Evolutionary conservation across 2,329 filamentous ascomycete genomes (phyloP).

Genomic region (Hypoxylon sp.): DNA sequence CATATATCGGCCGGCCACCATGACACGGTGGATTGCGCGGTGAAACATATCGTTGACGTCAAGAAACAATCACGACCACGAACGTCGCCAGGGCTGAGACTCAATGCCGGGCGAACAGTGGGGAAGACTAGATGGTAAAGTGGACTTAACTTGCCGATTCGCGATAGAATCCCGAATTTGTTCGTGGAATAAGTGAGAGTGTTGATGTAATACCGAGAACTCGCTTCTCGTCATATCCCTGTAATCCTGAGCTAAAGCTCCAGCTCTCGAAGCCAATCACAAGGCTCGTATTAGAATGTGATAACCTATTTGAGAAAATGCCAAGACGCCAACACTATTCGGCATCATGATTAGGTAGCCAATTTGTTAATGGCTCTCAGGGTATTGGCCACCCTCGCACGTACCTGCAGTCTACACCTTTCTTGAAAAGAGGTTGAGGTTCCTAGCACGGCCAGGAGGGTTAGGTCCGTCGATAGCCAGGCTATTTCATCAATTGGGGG

Average conservation of each 20-base stretch:
- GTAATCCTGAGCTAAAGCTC: slow-evolving; percentile 20
- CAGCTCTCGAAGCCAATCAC: slow-evolving; percentile 16
- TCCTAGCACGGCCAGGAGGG: too few relatives aligned
- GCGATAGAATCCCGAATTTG: slow-evolving; percentile 2
- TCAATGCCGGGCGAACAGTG: slow-evolving; percentile 8
- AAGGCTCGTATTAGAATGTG: slow-evolving; percentile 16
- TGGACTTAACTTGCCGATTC: slow-evolving; percentile 13
- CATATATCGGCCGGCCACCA: neutral
- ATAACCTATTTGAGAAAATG: slow-evolving; percentile 13
- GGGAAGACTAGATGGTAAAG: slow-evolving; percentile 8
- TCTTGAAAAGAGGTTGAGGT: too few relatives aligned
- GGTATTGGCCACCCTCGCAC: too few relatives aligned
- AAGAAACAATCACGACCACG: slow-evolving; percentile 18
- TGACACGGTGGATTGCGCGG: slow-evolving; percentile 7
- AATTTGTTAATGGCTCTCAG: neutral
- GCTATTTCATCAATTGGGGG: too few relatives aligned
- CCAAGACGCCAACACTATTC: slow-evolving; percentile 9
- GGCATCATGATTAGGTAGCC: neutral
- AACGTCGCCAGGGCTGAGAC: neutral
- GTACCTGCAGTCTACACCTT: too few relatives aligned
- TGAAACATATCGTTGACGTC: slow-evolving; percentile 31
- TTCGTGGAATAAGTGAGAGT: slow-evolving; percentile 5
- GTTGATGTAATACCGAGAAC: slow-evolving; percentile 23
- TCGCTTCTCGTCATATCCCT: slow-evolving; percentile 29
- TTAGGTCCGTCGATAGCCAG: too few relatives aligned